These are phyloP conservation scores for Suillus cothurnatus DNA, from an alignment of 768 basidiomycete species.

Conservation along the genomic window DNA sequence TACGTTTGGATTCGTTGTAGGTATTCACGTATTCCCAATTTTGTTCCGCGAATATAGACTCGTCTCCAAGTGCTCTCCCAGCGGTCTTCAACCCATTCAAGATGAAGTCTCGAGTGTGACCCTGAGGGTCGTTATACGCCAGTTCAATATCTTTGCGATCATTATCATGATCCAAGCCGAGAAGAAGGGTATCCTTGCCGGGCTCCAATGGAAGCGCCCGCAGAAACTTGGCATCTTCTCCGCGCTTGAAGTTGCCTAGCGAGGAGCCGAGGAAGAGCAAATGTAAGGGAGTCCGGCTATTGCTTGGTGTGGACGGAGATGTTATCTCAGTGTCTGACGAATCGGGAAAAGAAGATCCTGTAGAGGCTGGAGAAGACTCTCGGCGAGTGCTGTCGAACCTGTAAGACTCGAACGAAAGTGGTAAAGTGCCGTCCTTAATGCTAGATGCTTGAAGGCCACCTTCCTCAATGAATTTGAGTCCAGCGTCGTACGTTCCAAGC, in stretches of 20 bases:
- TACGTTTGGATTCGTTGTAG: conserved; percentile 59
- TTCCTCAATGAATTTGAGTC: conserved; percentile 74
- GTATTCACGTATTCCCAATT: conserved; percentile 75
- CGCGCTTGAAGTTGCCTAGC: conserved; percentile 84
- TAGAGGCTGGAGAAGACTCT: conserved; percentile 44
- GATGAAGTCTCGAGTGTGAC: conserved; percentile 74
- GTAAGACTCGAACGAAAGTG: conserved; percentile 15
- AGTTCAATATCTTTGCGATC: conserved; percentile 68
- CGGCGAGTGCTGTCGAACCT: conserved; percentile 16
- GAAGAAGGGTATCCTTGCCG: conserved; percentile 79
- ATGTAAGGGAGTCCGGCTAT: conserved; percentile 60
- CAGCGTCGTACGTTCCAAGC: conserved; percentile 90
- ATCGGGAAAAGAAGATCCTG: conserved; percentile 25
- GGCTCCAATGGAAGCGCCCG: conserved; percentile 75
- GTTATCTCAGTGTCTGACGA: conserved; percentile 7
- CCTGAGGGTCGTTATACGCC: conserved; percentile 85
- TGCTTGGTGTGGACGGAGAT: conserved; percentile 50
- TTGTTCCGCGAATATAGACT: conserved; percentile 57
- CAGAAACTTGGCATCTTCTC: conserved; percentile 73
- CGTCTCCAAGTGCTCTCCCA: conserved; percentile 67
- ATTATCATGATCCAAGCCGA: conserved; percentile 91
- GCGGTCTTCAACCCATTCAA: conserved; percentile 82
- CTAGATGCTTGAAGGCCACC: conserved; percentile 26
- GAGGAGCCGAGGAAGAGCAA: conserved; percentile 92
- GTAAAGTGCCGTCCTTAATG: conserved; percentile 7